Evolutionary conservation across 73 alveolate species (phyloP).

Genomic region (Tetrahymena elliotti): DNA sequence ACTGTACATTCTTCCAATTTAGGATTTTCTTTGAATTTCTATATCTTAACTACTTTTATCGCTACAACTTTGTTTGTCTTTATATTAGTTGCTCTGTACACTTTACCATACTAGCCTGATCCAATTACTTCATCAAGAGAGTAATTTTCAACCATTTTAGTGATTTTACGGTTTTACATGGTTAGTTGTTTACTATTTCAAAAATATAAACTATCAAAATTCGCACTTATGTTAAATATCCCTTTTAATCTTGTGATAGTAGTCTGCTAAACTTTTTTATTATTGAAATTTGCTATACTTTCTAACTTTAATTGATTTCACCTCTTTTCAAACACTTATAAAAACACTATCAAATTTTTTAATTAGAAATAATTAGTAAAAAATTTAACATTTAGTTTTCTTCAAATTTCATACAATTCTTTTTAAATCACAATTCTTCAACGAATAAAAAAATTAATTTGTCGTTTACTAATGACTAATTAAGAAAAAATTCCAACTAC

Average conservation of each 20-base stretch:
- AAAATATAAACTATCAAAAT: neutral
- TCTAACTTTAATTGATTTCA: neutral
- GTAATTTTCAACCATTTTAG: constrained; percentile 33
- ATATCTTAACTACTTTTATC: constrained; percentile 13
- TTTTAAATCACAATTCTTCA: neutral
- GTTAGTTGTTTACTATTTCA: neutral
- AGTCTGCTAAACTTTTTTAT: neutral
- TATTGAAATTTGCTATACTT: neutral
- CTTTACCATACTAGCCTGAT: constrained; percentile 34
- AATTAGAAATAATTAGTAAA: neutral
- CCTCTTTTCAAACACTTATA: neutral
- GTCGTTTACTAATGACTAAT: neutral
- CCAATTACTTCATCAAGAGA: constrained; percentile 34
- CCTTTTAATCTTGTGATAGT: neutral
- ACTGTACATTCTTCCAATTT: constrained; percentile 33
- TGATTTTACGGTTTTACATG: neutral
- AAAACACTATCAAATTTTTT: neutral
- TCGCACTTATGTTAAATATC: neutral
- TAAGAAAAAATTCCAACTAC: neutral
- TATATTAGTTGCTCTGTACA: constrained; percentile 36
- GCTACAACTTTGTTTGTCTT: constrained; percentile 13
- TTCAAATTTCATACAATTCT: neutral
- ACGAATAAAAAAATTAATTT: neutral
- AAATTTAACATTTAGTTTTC: neutral
- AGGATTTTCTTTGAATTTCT: constrained; percentile 35